A percentile compares a stretch with the other conserved stretches of the same genome.
These are phyloP conservation scores for Cichorium intybus DNA, from an alignment of 140 eudicot genomes.

Conservation along the genomic window DNA sequence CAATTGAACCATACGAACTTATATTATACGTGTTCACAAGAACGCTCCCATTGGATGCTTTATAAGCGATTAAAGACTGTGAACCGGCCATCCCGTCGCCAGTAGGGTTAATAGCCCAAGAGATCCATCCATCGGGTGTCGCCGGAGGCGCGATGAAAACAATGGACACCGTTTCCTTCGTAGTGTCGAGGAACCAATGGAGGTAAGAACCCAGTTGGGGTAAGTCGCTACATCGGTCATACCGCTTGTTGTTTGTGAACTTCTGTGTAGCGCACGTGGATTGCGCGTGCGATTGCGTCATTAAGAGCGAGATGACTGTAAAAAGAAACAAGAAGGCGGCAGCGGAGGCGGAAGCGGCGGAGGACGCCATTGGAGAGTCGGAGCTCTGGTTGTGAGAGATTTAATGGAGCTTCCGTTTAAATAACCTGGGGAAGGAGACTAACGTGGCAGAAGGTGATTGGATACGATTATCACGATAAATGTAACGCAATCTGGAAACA, in stretches of 20 bases:
- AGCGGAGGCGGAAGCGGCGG: neutral
- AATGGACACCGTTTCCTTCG: conserved; percentile 38
- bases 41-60: conserved; percentile 31
- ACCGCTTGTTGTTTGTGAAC: conserved; percentile 29
- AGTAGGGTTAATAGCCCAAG: conserved; percentile 88
- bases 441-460: conserved; percentile 12
- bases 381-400: neutral
- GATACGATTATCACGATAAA: neutral
- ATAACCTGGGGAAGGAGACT: neutral
- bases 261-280: conserved; percentile 16
- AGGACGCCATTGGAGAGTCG: conserved; percentile 1
- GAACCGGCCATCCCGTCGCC: conserved; percentile 77
- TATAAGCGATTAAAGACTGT: conserved; percentile 59
- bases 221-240: conserved; percentile 53
- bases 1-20: conserved; percentile 33
- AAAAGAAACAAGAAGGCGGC: neutral
- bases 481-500: conserved; percentile 10
- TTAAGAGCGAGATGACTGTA: neutral
- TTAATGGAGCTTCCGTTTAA: neutral
- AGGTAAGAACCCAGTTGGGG: conserved; percentile 52
- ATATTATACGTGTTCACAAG: conserved; percentile 52
- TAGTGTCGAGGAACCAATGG: conserved; percentile 50
- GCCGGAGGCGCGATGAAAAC: conserved; percentile 65
- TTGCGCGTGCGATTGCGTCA: conserved; percentile 10
- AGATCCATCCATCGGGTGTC: conserved; percentile 56